Evolutionary conservation across 352 stramenopile genomes (phyloP).

Genomic region (Pythium brachiatum): DNA sequence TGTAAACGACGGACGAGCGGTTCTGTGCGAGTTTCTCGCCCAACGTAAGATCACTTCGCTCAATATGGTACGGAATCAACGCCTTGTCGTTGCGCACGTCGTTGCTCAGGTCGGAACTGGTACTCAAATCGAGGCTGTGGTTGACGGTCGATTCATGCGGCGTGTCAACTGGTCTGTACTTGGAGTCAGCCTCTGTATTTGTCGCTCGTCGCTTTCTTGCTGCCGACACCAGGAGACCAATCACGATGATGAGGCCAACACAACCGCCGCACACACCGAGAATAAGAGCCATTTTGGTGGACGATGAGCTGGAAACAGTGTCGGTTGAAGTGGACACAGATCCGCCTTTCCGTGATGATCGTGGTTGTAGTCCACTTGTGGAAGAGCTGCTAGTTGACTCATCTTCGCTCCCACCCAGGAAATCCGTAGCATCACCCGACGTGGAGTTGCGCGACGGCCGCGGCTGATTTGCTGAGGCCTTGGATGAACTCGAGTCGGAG

Average conservation of each 20-base stretch:
- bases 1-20: constrained; percentile 14
- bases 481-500: not conserved
- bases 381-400: not conserved
- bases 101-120: constrained; percentile 20
- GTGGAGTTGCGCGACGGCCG: too few relatives aligned
- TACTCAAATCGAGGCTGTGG: not conserved
- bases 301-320: not conserved
- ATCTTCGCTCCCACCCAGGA: not conserved
- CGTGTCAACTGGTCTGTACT: not conserved
- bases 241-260: not conserved
- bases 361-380: not conserved
- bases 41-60: constrained; percentile 10
- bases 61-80: constrained; percentile 20
- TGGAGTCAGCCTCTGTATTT: not conserved
- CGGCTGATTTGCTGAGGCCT: too few relatives aligned
- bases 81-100: constrained; percentile 25
- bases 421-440: not conserved
- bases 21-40: constrained; percentile 15
- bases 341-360: not conserved
- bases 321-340: not conserved
- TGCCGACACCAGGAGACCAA: not conserved
- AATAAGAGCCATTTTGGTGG: not conserved
- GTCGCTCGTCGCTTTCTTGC: not conserved
- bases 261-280: not conserved
- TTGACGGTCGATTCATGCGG: not conserved